phyloP scores from a whole-genome alignment of 106 monocot species.

The Phalaenopsis aphrodite region DNA sequence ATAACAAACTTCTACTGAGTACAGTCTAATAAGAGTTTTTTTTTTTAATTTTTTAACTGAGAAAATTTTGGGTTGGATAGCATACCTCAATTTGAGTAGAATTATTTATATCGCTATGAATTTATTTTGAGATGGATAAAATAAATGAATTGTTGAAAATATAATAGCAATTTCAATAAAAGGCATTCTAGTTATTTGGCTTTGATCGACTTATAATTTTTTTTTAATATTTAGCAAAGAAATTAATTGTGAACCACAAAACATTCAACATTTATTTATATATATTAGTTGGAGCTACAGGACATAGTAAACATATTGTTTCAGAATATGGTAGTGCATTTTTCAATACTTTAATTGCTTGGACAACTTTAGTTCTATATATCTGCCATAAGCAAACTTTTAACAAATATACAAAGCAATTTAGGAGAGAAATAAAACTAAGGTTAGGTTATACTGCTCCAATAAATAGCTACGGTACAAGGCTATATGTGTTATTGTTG shows the following conservation, averaged over 20 bases:
- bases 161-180: too few relatives aligned
- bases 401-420: background rate
- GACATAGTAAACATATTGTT: slow-evolving; percentile 10
- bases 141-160: too few relatives aligned
- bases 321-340: slow-evolving; percentile 25
- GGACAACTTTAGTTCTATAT: slow-evolving; percentile 27
- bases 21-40: background rate
- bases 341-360: slow-evolving; percentile 39
- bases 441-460: background rate
- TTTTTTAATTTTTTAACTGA: too few relatives aligned
- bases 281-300: background rate
- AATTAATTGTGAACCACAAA: background rate
- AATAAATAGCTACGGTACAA: background rate
- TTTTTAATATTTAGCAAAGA: too few relatives aligned
- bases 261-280: background rate
- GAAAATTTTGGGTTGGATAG: too few relatives aligned
- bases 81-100: too few relatives aligned
- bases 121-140: too few relatives aligned
- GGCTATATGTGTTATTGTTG: background rate
- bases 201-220: too few relatives aligned
- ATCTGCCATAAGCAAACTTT: slow-evolving; percentile 15
- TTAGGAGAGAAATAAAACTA: background rate
- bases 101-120: too few relatives aligned
- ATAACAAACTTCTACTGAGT: background rate
- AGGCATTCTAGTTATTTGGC: too few relatives aligned